Evolutionary conservation across 2,329 filamentous ascomycete genomes (phyloP), one percentile per base, ranked within the genome.

Genomic region (Calonectria hawksworthii): DNA sequence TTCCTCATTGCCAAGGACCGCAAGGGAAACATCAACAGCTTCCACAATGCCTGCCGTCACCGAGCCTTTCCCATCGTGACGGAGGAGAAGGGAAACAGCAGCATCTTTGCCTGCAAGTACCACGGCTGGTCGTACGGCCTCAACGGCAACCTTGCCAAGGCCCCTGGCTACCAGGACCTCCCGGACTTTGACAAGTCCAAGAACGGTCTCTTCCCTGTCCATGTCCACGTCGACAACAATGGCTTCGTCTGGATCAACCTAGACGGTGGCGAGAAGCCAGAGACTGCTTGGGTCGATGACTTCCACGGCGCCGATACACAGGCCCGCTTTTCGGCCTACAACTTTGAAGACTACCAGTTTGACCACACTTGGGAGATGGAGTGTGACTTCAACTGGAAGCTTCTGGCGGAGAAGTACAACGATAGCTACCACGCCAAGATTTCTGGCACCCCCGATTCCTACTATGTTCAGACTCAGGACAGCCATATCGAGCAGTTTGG

Each of bases 361-460:
- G 90, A 92, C 77, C 90, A 92, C 80, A 83, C 83, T 38, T 92
- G 89, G 89, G 87, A 90, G 77, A 88, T 91, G 87, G 87, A 90
- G 64, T 88, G 88, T 0, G 86, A 88, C 38, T 90, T 88, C 80
- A 92, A 92, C 84, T 92, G 90, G 90, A 92, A 92, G 84, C 88
- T 89, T 30, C 82, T 91, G 38, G 88, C 88, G 18, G 91, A 93
- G 80, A 92, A 93, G 84, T 93, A 92, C 86, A 93, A 93, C 81
- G 91, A 92, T 80, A 93, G 91, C 80, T 93, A 93, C 78, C 91
- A 93, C 84, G 92, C 90, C 85, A 88, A 88, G 66, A 89, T 88
- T 0, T 85, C 86, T 13, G n/a, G 3, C 52, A 86, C 92, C n/a
- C 87, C 90, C 56, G 89, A 88, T 73, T 88, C 88, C 4, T 92